Base-by-base conservation (phyloP, 306 rosid genomes). In the Cucurbita moschata region DNA sequence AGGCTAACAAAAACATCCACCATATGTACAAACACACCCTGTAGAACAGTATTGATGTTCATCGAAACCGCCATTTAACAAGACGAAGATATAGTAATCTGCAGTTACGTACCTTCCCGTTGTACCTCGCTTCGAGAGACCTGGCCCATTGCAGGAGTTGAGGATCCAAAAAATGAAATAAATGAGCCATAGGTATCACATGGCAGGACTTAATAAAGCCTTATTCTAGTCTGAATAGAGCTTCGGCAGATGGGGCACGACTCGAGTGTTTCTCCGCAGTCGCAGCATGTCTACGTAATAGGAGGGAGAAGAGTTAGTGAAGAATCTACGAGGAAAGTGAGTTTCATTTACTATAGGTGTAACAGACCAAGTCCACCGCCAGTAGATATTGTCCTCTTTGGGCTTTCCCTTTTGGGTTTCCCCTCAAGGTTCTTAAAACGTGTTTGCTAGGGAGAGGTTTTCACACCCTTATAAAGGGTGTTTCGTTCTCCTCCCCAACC, bases 171-270 rank as follows among this genome's bases (percentile, higher is more conserved):
- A 43, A 18, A 5, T 42, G 43, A 49, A 49, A 39, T 39, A 65
- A 4, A 19, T 12, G 37, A 65, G n/a, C 2, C 10, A 40, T 64
- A 13, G 43, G 52, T 42, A 21, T 18, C 8, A 6, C 11, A 19
- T 46, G 56, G 56, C 11, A 46, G 47, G 37, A 67, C 73, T 44
- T 83, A 90, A 73, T 84, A 92, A 69, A 89, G 96, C 78, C 80
- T 85, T 76, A 92, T 90, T 87, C 88, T 87, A 40, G 90, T 87
- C 10, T 74, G 72, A 66, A 92, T 88, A 51, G 75, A 21, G 78
- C 86, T 77, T 71, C 96, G 87, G 84, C 96, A 92, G 77, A 92
- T 86, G 65, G 96, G 96, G 80, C 98, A 92, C 49, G 40, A 26
- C 70, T 90, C 81, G 0, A 88, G 96, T 78, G 51, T 79, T 77